Base-by-base conservation (phyloP, 1,284 basidiomycete species). In the Ustilago xerochloae region DNA sequence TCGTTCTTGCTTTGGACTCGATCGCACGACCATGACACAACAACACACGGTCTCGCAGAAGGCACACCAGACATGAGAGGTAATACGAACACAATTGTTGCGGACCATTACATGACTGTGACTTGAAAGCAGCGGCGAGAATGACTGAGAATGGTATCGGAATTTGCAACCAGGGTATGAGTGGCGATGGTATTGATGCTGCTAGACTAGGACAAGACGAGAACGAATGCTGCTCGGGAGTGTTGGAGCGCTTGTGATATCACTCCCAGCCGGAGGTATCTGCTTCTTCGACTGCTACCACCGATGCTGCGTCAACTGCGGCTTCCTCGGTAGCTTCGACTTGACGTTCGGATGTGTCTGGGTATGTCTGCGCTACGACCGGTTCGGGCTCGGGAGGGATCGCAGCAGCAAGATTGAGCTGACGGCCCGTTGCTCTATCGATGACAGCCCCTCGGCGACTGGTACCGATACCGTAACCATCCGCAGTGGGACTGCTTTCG, bases 351-450 rank as follows among this genome's bases (percentile, higher is more conserved):
- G 33, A 35, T n/a, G n/a, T n/a, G n/a, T n/a, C n/a, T n/a, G n/a
- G n/a, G n/a, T n/a, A n/a, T n/a, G n/a, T n/a, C n/a, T n/a, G n/a
- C n/a, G 41, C 41, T 26, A 22, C 30, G 30, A 22, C 28, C 16
- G 30, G 29, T 1, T 35, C 26, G 20, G 50, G 36, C 38, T 52
- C 26, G 66, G 9, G 58, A 55, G 43, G 26, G 48, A 62, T n/a
- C 4, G 46, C 66, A 6, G 46, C 54, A 20, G 62, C 71, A n/a
- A 74, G 56, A 16, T 74, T 74, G 59, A 74, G 66, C 56, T 59
- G 58, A 12, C 50, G 22, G 6, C 71, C 62, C 0, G 33, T 41
- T 6, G 43, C 29, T n/a, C 53, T 41, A 39, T 66, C 63, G 16
- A 69, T 38, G 12, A 65, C 71, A 13, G 51, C 38, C 7, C 62